Evolutionary conservation across 208 protist genomes (phyloP), one percentile per base, ranked within the genome.

Genomic region (Acanthamoeba castellanii): DNA sequence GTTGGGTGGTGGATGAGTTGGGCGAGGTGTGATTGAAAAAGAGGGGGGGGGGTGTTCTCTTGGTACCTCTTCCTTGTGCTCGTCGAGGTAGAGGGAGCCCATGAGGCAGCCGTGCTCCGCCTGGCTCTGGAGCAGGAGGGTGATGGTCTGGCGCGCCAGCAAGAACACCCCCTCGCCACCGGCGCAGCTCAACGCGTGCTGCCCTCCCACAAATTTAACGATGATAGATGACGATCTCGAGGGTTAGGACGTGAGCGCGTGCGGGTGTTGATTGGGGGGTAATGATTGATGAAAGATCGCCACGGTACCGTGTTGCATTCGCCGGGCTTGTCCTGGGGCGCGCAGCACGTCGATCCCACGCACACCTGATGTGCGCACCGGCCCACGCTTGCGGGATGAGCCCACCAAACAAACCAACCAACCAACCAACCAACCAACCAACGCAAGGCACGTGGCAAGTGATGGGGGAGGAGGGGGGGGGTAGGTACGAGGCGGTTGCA

Each of bases 41-140:
- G n/a, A n/a, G n/a, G n/a, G n/a, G n/a, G n/a, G n/a, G n/a, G n/a
- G n/a, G n/a, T n/a, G n/a, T n/a, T n/a, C n/a, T n/a, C n/a, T n/a
- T n/a, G n/a, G n/a, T 78, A 57, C 76, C 84, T 91, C 84, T 30
- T 91, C 84, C 59, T 70, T 70, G 84, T 91, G 84, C 5, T 64
- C 50, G 30, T 91, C 84, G 34, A 91, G 84, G 84, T 91, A 91
- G 52, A 70, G 84, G 32, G 84, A 91, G 30, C 30, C 34, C 57
- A 72, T 45, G 20, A 85, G 76, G 42, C 50, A 91, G 4, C 57
- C 59, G 34, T 70, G 57, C 55, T 91, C 84, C 3, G 59, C 22
- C 32, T 70, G 47, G 25, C 34, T 42, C 25, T 70, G 84, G 52
- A 91, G 84, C 55, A 91, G 37, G 7, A 91, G 57, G 20, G 59